These are phyloP conservation scores for Saccharomyces hybrid DNA, from an alignment of 1,139 yeast genomes.

Conservation along the genomic window DNA sequence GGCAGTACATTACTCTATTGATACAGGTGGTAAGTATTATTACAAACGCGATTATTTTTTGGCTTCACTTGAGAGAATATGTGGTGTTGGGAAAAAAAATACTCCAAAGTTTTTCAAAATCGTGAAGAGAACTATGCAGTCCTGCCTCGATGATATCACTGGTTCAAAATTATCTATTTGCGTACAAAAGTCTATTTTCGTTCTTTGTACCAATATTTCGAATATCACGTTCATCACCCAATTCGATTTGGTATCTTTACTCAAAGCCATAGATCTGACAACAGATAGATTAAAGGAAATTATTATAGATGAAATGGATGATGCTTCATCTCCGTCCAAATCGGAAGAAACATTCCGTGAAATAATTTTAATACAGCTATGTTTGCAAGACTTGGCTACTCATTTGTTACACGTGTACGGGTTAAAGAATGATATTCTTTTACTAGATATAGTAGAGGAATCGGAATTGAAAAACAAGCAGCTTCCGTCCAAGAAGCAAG, in stretches of 20 bases:
- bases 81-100: conserved; percentile 15
- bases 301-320: conserved; percentile 13
- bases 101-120: conserved; percentile 14
- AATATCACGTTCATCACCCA: conserved; percentile 16
- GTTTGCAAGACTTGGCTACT: conserved; percentile 9
- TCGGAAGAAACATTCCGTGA: background rate
- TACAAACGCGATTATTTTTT: conserved; percentile 22
- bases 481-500: conserved; percentile 2
- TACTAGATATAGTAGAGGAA: conserved; percentile 9
- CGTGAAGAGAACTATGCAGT: conserved; percentile 12
- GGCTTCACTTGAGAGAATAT: conserved; percentile 11
- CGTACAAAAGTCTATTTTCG: conserved; percentile 11
- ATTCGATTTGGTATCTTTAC: conserved; percentile 15
- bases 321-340: background rate
- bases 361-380: conserved; percentile 7
- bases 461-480: conserved; percentile 12
- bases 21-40: conserved; percentile 8
- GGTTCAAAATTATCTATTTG: conserved; percentile 2
- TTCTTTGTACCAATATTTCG: conserved; percentile 19
- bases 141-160: conserved; percentile 9
- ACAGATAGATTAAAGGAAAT: conserved; percentile 23
- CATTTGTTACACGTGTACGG: conserved; percentile 13
- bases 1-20: conserved; percentile 42
- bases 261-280: conserved; percentile 17
- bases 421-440: conserved; percentile 10